Evolutionary conservation across 768 basidiomycete species (phyloP), one percentile per base, ranked within the genome.

Genomic region (Termitomyces sp.): DNA sequence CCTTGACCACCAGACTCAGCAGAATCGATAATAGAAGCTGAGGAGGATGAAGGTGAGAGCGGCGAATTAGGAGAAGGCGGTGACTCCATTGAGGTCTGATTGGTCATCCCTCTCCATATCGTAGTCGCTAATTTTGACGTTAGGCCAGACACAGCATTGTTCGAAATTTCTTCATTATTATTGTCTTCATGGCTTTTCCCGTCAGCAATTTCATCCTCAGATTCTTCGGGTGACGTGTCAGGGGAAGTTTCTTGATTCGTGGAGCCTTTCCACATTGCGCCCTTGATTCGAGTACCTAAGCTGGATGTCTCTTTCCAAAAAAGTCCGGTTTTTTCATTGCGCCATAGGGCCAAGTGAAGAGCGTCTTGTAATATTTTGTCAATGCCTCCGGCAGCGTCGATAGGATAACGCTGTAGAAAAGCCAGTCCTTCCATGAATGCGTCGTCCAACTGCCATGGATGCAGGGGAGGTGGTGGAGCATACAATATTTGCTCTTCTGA

Each of bases 51-150:
- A 10, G 76, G 70, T 15, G 70, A 68, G 5, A 64, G 54, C 12
- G 76, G 70, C n/a, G 69, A 68, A 7, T 65, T 43, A 4, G 76
- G 70, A 41, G 76, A 69, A n/a, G 73, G 67, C 17, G 84, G 78
- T 10, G 71, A 70, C n/a, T 86, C 86, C 86, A 87, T 86, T 2
- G 85, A 80, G 55, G 77, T 79, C 65, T 85, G 84, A 61, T 88
- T 90, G 3, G 86, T 88, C 60, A 90, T 82, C 3, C 88, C 88
- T 64, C 79, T 77, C 88, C 87, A 90, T 21, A 89, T 77, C n/a
- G 79, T 81, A 54, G 71, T 80, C 9, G 85, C 81, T 14, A 88
- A 64, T 34, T 80, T 75, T 41, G 81, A 74, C 6, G 79, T 77
- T 50, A 84, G 57, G 12, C 77, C 74, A 21, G 62, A 28, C 35